phyloP scores from a whole-genome alignment of 2,329 filamentous ascomycete genomes.

The Apiospora pterosperma region DNA sequence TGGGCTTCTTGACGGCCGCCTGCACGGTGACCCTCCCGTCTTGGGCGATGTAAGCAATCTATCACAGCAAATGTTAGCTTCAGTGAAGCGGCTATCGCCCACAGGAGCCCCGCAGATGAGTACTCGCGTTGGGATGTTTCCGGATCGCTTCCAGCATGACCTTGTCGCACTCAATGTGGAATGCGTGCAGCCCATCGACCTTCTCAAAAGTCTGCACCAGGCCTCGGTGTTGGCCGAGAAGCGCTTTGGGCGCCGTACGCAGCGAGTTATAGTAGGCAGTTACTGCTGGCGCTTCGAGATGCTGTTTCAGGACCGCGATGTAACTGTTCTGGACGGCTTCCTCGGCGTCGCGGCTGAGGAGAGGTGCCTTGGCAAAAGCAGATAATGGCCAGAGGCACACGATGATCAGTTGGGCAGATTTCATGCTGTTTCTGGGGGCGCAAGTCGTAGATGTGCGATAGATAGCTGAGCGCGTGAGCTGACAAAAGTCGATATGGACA shows the following conservation, averaged over 20 bases:
- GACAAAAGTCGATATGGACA: no score
- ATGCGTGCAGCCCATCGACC: conserved; percentile 18
- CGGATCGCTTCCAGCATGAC: conserved; percentile 17
- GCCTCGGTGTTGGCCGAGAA: conserved; percentile 12
- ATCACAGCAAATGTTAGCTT: neutral
- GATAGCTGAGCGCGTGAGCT: no score
- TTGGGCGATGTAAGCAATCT: conserved; percentile 22
- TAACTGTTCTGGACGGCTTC: conserved; percentile 20
- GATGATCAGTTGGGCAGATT: conserved; percentile 8
- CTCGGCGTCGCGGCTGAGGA: conserved; percentile 13
- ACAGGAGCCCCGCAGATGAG: neutral
- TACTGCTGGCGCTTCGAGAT: conserved; percentile 6
- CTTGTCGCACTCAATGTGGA: conserved; percentile 23
- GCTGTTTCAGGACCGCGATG: conserved; percentile 21
- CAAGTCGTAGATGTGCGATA: no score
- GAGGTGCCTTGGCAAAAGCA: conserved; percentile 14
- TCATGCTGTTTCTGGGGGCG: conserved; percentile 16
- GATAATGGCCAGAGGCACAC: conserved; percentile 10
- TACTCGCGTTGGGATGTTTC: conserved; percentile 15
- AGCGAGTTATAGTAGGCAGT: conserved; percentile 16
- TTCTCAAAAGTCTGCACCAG: conserved; percentile 17
- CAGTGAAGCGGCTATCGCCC: neutral
- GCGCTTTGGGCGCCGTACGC: conserved; percentile 8
- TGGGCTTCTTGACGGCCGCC: neutral
- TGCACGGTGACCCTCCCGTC: conserved; percentile 16